Evolutionary conservation across 176 grass and related monocot species (phyloP).

Genomic region (Carex kokanica): DNA sequence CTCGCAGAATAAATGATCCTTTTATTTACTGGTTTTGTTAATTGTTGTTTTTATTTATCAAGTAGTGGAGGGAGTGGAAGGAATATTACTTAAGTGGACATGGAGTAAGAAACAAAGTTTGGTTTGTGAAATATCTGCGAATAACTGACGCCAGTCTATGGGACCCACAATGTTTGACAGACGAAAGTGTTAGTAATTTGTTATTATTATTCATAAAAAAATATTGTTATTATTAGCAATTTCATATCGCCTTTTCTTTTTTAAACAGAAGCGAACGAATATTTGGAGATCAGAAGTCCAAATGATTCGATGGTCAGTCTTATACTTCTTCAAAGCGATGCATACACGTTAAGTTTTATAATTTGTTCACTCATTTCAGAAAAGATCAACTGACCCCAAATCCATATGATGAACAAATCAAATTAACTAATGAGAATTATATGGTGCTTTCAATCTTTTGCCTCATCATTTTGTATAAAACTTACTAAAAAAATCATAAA

Average conservation of each 20-base stretch:
- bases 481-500: background rate
- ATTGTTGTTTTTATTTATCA: background rate
- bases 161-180: background rate
- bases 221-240: background rate
- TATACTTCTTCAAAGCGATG: too few relatives aligned
- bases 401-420: background rate
- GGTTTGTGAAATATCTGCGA: background rate
- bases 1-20: background rate
- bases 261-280: background rate
- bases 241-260: background rate
- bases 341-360: too few relatives aligned
- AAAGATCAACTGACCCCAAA: background rate
- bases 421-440: background rate
- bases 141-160: background rate
- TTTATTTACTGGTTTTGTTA: conserved; percentile 2
- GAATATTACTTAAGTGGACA: background rate
- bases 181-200: background rate
- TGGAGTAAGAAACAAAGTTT: background rate
- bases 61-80: background rate
- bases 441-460: background rate
- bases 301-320: background rate
- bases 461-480: background rate
- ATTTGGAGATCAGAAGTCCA: background rate
- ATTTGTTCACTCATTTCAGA: too few relatives aligned
- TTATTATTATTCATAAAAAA: too few relatives aligned